phyloP scores from a whole-genome alignment of 1,139 yeast species.

The Protomyces pachydermus region DNA sequence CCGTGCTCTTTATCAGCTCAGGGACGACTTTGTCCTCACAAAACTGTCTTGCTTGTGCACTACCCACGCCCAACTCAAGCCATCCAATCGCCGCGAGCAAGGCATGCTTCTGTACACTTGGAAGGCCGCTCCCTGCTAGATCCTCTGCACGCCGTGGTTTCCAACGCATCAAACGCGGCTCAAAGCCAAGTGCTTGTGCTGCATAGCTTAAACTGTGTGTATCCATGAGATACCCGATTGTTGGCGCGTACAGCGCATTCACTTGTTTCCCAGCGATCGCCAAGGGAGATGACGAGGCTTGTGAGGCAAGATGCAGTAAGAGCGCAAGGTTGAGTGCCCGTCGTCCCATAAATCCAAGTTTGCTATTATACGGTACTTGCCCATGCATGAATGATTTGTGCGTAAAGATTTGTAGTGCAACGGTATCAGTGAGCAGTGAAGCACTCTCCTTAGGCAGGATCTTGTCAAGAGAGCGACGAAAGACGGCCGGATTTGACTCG shows the following conservation, averaged over 20 bases:
- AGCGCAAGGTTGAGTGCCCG: background rate
- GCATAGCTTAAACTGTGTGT: background rate
- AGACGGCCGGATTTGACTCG: background rate
- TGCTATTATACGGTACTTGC: constrained; percentile 20
- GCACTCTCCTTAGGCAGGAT: background rate
- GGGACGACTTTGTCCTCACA: constrained; percentile 13
- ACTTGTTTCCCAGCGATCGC: constrained; percentile 6
- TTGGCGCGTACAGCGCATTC: background rate
- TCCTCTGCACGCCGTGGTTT: background rate
- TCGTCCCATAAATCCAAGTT: constrained; percentile 24
- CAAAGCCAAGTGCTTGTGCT: background rate
- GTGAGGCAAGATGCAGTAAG: background rate
- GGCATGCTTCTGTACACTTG: constrained; percentile 3
- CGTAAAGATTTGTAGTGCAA: constrained; percentile 24
- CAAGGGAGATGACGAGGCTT: constrained; percentile 1
- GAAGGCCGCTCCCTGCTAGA: constrained; percentile 1
- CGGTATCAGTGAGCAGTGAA: background rate
- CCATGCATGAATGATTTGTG: constrained; percentile 29
- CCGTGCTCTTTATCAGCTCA: background rate
- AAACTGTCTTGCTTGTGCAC: background rate
- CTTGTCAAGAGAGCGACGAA: background rate
- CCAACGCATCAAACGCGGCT: constrained; percentile 9
- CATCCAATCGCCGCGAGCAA: constrained; percentile 18
- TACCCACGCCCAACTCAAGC: constrained; percentile 6
- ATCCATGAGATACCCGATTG: background rate